phyloP scores from a whole-genome alignment of 169 alveolate genomes.

The Eimeria brunetti region DNA sequence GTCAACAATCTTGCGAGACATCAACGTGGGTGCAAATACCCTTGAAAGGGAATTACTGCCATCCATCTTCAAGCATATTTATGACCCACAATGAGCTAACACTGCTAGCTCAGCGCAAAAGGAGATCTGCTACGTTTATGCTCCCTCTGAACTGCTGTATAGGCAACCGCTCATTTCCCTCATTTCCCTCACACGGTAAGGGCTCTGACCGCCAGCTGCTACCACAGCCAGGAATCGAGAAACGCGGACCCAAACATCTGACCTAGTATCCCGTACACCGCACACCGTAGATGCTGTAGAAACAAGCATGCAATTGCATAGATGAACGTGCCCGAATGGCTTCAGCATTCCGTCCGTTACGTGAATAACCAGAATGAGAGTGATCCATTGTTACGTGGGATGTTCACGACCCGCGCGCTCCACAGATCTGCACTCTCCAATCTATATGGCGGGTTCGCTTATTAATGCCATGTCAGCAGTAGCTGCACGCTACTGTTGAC shows the following conservation, averaged over 20 bases:
- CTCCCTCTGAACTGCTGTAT: background rate
- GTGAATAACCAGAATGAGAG: background rate
- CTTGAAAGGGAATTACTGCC: background rate
- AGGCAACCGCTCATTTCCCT: slow-evolving; percentile 14
- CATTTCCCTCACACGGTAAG: background rate
- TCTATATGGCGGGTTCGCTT: background rate
- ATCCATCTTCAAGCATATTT: background rate
- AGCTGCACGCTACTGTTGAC: slow-evolving; percentile 31
- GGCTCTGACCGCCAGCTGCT: slow-evolving; percentile 24
- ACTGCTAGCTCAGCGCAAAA: slow-evolving; percentile 1
- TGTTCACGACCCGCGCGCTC: background rate
- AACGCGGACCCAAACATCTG: background rate
- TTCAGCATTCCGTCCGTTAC: background rate
- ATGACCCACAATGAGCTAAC: background rate
- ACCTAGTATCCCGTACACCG: background rate
- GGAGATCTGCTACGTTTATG: background rate
- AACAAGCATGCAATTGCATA: background rate
- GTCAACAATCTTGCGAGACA: background rate
- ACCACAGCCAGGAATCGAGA: background rate
- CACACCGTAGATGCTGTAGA: background rate
- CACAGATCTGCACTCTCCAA: background rate
- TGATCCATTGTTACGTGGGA: background rate
- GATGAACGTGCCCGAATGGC: background rate
- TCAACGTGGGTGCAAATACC: background rate
- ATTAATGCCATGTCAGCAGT: background rate